A percentile compares a stretch with the other conserved stretches of the same genome.
These are phyloP conservation scores for Neofusicoccum cordaticola DNA, from an alignment of 2,329 filamentous ascomycete genomes.

Conservation along the genomic window DNA sequence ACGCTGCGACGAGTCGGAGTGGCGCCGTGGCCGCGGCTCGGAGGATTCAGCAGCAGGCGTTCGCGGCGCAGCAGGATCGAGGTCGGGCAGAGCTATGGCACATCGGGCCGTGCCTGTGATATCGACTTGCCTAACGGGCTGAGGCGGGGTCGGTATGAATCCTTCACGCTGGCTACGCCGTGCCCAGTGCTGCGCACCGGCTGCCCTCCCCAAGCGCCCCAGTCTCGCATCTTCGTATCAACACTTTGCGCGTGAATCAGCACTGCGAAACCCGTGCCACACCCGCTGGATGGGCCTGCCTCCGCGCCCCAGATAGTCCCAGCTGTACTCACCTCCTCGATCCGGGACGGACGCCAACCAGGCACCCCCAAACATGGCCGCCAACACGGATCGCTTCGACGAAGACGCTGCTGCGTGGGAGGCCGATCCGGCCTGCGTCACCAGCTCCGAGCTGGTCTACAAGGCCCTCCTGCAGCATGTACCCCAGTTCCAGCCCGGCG, in stretches of 20 bases:
- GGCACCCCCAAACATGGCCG: background rate
- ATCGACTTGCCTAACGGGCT: background rate
- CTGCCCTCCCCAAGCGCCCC: background rate
- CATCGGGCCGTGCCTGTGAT: background rate
- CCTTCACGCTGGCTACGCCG: background rate
- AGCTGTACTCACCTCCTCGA: background rate
- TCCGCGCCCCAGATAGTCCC: background rate
- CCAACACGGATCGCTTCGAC: constrained; percentile 51
- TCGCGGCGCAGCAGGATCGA: background rate
- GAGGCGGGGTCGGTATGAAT: background rate
- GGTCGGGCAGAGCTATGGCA: background rate
- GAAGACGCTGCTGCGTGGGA: constrained; percentile 56
- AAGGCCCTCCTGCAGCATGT: constrained; percentile 45
- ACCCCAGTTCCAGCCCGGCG: constrained; percentile 29
- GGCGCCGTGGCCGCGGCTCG: background rate
- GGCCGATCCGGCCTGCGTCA: constrained; percentile 50
- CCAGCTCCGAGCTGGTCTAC: constrained; percentile 44
- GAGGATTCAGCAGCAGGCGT: too few species aligned
- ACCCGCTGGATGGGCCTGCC: background rate
- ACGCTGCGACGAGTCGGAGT: background rate
- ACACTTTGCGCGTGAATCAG: background rate
- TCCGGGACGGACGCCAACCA: background rate
- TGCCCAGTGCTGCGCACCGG: background rate
- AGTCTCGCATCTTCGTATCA: background rate
- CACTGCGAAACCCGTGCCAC: background rate